A percentile compares a stretch with the other conserved stretches of the same genome.
Evolutionary conservation across 2,329 filamentous ascomycete genomes (phyloP).

Genomic region (Zymoseptoria tritici): DNA sequence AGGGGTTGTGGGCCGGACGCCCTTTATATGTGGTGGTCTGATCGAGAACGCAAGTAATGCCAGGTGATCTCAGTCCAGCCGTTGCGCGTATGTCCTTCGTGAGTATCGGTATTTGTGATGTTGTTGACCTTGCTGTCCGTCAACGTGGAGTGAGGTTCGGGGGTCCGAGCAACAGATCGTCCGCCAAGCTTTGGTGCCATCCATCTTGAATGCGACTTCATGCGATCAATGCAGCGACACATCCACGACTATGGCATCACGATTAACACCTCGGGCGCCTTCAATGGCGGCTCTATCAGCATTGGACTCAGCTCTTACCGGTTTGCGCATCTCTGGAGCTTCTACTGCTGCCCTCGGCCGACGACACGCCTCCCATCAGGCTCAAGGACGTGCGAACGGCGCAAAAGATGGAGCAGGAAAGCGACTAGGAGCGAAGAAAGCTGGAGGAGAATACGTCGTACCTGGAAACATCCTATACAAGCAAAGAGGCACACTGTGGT

Average conservation of each 20-base stretch:
- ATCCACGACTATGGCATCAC: slow-evolving; percentile 4
- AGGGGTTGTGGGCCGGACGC: slow-evolving; percentile 18
- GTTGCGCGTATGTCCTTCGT: not conserved
- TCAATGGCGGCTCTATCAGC: slow-evolving; percentile 21
- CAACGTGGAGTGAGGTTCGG: not conserved
- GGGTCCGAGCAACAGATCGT: not conserved
- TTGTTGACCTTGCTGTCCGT: not conserved
- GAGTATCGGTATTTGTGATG: not conserved
- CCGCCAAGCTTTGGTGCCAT: not conserved
- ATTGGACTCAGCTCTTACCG: slow-evolving; percentile 27
- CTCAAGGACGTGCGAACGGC: slow-evolving; percentile 58
- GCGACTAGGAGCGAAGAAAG: slow-evolving; percentile 89
- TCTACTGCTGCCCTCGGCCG: slow-evolving; percentile 8
- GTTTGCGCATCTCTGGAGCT: slow-evolving; percentile 23
- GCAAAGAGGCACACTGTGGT: slow-evolving; percentile 91
- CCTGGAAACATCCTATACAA: slow-evolving; percentile 97
- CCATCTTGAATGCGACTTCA: not conserved
- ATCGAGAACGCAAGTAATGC: not conserved
- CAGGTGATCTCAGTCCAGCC: not conserved
- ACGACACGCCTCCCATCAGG: slow-evolving; percentile 56
- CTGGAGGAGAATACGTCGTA: slow-evolving; percentile 86
- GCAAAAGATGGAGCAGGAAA: slow-evolving; percentile 67
- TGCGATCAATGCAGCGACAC: not conserved
- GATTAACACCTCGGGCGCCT: slow-evolving; percentile 17
- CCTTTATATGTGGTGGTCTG: not conserved